Evolutionary conservation across 2,329 filamentous ascomycete species (phyloP).

Genomic region (Penicillium expansum): DNA sequence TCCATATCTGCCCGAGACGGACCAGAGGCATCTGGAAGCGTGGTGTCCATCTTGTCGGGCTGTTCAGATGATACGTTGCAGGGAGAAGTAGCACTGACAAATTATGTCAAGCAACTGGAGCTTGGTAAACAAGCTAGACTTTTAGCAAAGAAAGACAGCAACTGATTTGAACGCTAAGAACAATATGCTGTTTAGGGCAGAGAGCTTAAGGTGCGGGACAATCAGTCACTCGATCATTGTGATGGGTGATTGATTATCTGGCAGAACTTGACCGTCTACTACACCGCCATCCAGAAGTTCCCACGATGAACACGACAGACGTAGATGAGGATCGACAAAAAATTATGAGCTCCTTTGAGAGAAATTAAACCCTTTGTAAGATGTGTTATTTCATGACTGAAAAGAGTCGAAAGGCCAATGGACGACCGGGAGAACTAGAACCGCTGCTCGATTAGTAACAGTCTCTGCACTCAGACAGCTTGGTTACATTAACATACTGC

Average conservation of each 20-base stretch:
- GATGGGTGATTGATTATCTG: conserved; percentile 5
- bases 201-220: not conserved
- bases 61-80: not conserved
- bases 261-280: conserved; percentile 13
- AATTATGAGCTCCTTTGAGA: not conserved
- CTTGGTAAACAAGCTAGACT: not conserved
- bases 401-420: not conserved
- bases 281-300: conserved; percentile 10
- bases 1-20: conserved; percentile 14
- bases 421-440: not conserved
- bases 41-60: conserved; percentile 27
- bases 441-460: too few relatives aligned
- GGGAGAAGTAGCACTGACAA: not conserved
- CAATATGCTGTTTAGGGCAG: not conserved
- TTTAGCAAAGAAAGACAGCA: not conserved
- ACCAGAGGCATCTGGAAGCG: conserved; percentile 27
- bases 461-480: not conserved
- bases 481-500: not conserved
- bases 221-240: conserved; percentile 7
- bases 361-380: rapidly evolving
- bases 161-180: not conserved
- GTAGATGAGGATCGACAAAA: not conserved
- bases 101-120: not conserved
- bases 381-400: too few relatives aligned
- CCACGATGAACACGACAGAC: not conserved